These are phyloP conservation scores for Eucalyptus lansdowneana DNA, from an alignment of 345 rosid genomes.

Conservation along the genomic window DNA sequence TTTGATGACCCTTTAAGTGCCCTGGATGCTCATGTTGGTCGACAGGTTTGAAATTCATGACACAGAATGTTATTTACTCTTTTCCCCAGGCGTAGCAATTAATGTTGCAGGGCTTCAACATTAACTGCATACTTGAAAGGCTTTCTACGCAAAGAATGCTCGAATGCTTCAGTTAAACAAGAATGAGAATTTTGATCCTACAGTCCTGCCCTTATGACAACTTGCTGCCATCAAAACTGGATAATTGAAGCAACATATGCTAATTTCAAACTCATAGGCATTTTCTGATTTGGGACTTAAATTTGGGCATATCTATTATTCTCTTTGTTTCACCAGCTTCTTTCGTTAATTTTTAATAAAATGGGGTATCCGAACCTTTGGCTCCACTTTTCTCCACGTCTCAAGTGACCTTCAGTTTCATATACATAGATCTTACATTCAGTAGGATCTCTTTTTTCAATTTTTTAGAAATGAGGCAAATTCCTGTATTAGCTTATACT, in stretches of 20 bases:
- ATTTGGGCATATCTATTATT: neutral
- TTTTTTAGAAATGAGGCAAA: neutral
- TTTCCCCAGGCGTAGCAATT: neutral
- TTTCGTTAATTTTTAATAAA: neutral
- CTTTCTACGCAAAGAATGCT: neutral
- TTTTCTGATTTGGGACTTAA: neutral
- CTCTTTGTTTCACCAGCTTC: neutral
- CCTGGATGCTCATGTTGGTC: constrained; percentile 87
- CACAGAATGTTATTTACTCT: neutral
- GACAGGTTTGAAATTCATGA: constrained; percentile 37
- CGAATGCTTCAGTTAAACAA: neutral
- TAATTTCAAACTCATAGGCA: neutral
- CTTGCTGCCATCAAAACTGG: neutral
- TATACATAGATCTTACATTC: neutral
- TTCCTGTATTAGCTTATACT: neutral
- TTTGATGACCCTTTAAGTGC: constrained; percentile 99
- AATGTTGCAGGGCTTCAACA: neutral
- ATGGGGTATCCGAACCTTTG: neutral
- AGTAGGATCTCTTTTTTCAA: neutral
- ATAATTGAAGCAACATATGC: neutral
- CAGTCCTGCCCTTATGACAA: neutral
- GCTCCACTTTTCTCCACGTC: neutral
- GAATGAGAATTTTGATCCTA: neutral
- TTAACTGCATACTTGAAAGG: neutral
- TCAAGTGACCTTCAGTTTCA: neutral